Conservation (phyloP, 306 rosid species). For the Argentina anserina region DNA sequence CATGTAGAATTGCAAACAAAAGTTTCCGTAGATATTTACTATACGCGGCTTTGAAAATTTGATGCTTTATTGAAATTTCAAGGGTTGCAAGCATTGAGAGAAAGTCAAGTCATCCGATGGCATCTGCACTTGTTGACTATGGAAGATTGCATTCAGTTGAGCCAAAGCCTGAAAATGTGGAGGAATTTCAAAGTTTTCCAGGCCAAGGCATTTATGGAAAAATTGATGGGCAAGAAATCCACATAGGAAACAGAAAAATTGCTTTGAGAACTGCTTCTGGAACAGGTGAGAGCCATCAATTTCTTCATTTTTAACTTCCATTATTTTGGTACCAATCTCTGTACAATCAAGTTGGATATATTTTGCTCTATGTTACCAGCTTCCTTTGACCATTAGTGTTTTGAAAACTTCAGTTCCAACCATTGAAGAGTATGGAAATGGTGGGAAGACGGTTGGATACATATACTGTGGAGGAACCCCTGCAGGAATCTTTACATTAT, state of each 20-base stretch:
- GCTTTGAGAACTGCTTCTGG: slow-evolving; percentile 60
- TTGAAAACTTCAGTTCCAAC: slow-evolving; percentile 48
- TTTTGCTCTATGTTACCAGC: neutral
- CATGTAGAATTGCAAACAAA: neutral
- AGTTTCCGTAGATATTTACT: no score
- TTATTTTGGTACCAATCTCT: neutral
- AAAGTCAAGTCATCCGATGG: slow-evolving; percentile 97
- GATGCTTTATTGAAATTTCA: neutral
- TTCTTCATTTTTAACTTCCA: neutral
- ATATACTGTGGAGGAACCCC: slow-evolving; percentile 50
- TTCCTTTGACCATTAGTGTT: slow-evolving; percentile 6
- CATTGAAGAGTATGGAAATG: slow-evolving; percentile 35
- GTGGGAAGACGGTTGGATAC: slow-evolving; percentile 74
- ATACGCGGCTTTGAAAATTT: no score
- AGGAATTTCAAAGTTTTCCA: slow-evolving; percentile 65
- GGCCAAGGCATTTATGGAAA: slow-evolving; percentile 85
- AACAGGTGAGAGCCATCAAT: slow-evolving; percentile 41
- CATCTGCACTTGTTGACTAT: slow-evolving; percentile 64
- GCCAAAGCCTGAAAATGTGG: slow-evolving; percentile 73
- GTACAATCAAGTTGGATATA: neutral
- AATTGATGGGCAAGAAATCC: slow-evolving; percentile 56
- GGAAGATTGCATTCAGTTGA: slow-evolving; percentile 67
- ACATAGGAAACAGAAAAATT: slow-evolving; percentile 70
- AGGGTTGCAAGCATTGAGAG: slow-evolving; percentile 95
- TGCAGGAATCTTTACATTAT: slow-evolving; percentile 59